phyloP scores from a whole-genome alignment of 2,329 filamentous ascomycete genomes.

The Mycocentrospora acerina region DNA sequence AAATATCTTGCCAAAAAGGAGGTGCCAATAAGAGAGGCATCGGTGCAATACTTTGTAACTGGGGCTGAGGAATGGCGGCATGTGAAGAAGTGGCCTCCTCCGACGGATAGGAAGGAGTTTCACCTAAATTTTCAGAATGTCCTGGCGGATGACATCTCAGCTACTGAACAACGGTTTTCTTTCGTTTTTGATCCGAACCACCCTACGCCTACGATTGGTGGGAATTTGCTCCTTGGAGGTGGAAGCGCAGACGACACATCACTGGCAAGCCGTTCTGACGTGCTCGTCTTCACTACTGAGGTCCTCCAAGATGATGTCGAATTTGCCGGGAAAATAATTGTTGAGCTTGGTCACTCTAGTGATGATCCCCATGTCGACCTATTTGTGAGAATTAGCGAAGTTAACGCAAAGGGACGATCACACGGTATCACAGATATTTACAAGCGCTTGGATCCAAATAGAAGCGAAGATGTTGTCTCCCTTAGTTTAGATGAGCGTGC shows the following conservation, averaged over 20 bases:
- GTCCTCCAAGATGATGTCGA: slow-evolving; percentile 8
- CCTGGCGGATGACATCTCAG: slow-evolving; percentile 1
- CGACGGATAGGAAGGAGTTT: not conserved
- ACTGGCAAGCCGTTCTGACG: slow-evolving; percentile 8
- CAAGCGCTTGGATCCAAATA: too few species aligned
- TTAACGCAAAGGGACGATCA: too few species aligned
- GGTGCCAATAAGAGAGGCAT: not conserved
- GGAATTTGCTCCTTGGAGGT: slow-evolving; percentile 8
- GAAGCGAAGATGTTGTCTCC: too few species aligned
- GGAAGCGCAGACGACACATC: slow-evolving; percentile 12
- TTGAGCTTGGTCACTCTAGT: slow-evolving; percentile 10
- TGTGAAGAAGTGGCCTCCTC: slow-evolving; percentile 7
- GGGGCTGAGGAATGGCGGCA: slow-evolving; percentile 15
- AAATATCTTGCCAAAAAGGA: slow-evolving; percentile 4
- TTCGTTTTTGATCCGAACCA: slow-evolving; percentile 14
- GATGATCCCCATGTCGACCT: slow-evolving; percentile 10
- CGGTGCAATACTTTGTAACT: slow-evolving; percentile 17
- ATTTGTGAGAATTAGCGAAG: slow-evolving; percentile 16
- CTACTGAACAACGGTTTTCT: not conserved
- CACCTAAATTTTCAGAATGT: slow-evolving; percentile 1
- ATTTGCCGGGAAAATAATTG: slow-evolving; percentile 5
- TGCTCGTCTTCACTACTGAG: slow-evolving; percentile 11
- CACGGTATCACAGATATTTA: too few species aligned
- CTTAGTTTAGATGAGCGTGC: too few species aligned
- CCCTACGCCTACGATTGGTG: slow-evolving; percentile 15